phyloP scores from a whole-genome alignment of 2,329 filamentous ascomycete genomes.

The Herpotrichia juniperi region DNA sequence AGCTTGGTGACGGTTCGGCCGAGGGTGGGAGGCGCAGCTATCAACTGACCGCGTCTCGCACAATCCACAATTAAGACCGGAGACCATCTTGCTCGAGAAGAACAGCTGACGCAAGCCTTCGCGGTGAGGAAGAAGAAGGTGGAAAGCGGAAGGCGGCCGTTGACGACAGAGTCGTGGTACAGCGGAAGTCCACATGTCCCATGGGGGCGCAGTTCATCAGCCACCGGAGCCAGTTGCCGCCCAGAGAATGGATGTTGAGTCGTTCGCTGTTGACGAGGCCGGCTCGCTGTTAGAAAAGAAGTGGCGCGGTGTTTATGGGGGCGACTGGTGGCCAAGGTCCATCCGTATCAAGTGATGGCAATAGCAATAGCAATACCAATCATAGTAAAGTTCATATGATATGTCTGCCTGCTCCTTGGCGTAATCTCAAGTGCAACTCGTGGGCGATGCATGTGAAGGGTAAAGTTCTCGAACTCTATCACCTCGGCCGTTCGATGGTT shows the following conservation, averaged over 20 bases:
- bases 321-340: slow-evolving; percentile 9
- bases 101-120: slow-evolving; percentile 1
- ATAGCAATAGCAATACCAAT: slow-evolving; percentile 14
- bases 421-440: no score
- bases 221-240: slow-evolving; percentile 22
- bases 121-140: neutral
- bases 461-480: no score
- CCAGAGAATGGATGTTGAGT: slow-evolving; percentile 6
- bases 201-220: slow-evolving; percentile 2
- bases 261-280: slow-evolving; percentile 10
- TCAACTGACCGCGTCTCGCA: slow-evolving; percentile 4
- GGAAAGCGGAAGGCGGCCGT: neutral
- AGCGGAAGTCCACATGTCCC: neutral
- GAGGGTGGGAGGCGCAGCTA: slow-evolving; percentile 7
- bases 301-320: neutral
- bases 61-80: neutral
- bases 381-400: slow-evolving; percentile 7
- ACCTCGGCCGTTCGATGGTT: no score
- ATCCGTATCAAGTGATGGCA: neutral
- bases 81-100: slow-evolving; percentile 4
- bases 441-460: no score
- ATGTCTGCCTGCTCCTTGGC: neutral
- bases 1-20: neutral
- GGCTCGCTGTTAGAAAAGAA: slow-evolving; percentile 1
- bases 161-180: neutral